Percentiles rank a stretch among this genome's conserved stretches.
Conservation (phyloP, 352 stramenopile genomes). For the Phytophthora tubulina region DNA sequence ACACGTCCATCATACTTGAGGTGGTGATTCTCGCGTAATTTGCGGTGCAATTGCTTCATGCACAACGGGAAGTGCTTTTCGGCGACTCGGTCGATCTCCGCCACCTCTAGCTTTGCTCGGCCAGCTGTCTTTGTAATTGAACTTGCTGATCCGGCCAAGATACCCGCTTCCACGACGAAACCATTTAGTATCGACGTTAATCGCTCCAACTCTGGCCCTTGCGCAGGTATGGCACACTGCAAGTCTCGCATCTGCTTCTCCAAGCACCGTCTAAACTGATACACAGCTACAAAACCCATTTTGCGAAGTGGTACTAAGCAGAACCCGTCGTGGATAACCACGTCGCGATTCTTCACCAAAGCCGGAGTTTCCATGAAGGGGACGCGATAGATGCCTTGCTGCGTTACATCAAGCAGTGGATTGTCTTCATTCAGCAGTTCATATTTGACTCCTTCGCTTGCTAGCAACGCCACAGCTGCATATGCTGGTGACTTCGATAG, state of each 20-base stretch:
- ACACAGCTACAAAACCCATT: conserved; percentile 49
- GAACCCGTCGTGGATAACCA: conserved; percentile 55
- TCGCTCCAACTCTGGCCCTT: conserved; percentile 44
- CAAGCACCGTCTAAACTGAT: conserved; percentile 53
- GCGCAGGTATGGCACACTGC: conserved; percentile 51
- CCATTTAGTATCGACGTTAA: conserved; percentile 48
- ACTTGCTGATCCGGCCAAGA: conserved; percentile 22
- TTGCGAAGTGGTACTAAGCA: conserved; percentile 53
- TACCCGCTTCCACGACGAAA: conserved; percentile 47
- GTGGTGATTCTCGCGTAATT: conserved; percentile 80
- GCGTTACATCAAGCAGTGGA: conserved; percentile 15
- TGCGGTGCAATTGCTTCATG: conserved; percentile 80
- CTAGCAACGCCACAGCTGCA: conserved; percentile 42
- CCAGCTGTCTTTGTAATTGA: conserved; percentile 12
- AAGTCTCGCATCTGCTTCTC: conserved; percentile 53
- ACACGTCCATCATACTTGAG: conserved; percentile 89
- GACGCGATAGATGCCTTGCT: conserved; percentile 50
- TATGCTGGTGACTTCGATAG: conserved; percentile 35
- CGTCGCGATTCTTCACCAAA: conserved; percentile 54
- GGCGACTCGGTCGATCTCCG: conserved; percentile 77
- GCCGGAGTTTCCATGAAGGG: conserved; percentile 54
- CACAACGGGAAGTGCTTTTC: conserved; percentile 80
- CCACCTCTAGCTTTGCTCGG: conserved; percentile 24
- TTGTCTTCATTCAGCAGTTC: conserved; percentile 36
- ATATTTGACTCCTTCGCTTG: conserved; percentile 46